Base-by-base conservation (phyloP, 1,139 yeast species). In the Trichomonascaceae sp. region DNA sequence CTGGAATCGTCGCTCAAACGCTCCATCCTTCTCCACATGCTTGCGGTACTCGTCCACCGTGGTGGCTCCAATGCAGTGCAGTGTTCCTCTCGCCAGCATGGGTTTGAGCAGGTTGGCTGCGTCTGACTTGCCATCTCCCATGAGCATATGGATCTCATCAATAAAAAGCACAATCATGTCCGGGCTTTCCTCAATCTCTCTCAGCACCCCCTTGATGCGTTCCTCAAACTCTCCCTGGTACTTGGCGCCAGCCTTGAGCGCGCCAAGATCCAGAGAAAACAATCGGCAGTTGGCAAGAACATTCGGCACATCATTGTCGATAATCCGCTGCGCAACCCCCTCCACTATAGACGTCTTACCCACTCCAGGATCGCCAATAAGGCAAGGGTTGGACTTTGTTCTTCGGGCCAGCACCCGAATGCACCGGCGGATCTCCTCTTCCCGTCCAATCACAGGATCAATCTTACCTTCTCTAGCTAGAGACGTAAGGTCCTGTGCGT, bases 171-270 rank as follows among this genome's bases (percentile, higher is more conserved):
- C 76, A 45, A 89, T 85, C 72, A 84, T 70, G 34, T 75, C 82
- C 46, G 77, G 76, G 1, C 95, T 75, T 46, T 84, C 81, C 55
- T 84, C 95, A 49, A 89, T 80, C 50, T 92, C 99, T 54, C 76
- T 81, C 52, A 89, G 66, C 16, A 89, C 98, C 43, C 97, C 97
- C 62, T 92, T 89, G 51, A 89, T 69, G 61, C 99, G 76, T 62
- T 89, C 99, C 64, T 89, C 99, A 52, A 89, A 89, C 54, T 89
- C 98, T 60, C 99, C 99, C 59, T 87, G 93, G 59, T 84, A 87
- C 56, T 89, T 89, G 36, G 98, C 97, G 59, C 99, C 99, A 5
- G 98, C 98, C 38, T 93, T 87, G 50, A 89, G 71, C 1, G 98
- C 92, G 43, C 97, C 97, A 47, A 89, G 68, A 57, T 89, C 98